Evolutionary conservation across 306 rosid species (phyloP).

Genomic region (Cicer yamashitae): DNA sequence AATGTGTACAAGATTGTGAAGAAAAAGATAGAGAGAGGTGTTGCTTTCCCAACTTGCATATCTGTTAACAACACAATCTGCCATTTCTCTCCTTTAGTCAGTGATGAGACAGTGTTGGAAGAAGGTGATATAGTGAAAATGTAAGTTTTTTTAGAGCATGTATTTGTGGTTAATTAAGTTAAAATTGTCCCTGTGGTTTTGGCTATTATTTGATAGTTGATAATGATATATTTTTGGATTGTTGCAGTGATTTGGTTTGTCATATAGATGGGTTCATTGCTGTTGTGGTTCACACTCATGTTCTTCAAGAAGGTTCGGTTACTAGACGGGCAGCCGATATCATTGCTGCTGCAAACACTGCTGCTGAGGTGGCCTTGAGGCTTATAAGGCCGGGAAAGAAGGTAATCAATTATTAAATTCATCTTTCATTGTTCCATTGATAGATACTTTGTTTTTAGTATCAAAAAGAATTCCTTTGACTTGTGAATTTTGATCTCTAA

Average conservation of each 20-base stretch:
- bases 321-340: conserved; percentile 92
- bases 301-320: conserved; percentile 76
- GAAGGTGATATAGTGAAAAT: conserved; percentile 86
- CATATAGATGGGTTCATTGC: conserved; percentile 95
- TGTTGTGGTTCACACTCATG: conserved; percentile 84
- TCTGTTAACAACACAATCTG: conserved; percentile 89
- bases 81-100: conserved; percentile 90
- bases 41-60: conserved; percentile 91
- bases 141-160: conserved; percentile 52
- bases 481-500: conserved; percentile 48
- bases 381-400: conserved; percentile 93
- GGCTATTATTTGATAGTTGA: not conserved
- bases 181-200: not conserved
- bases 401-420: conserved; percentile 48
- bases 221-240: conserved; percentile 21
- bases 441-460: not conserved
- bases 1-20: conserved; percentile 79
- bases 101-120: conserved; percentile 82
- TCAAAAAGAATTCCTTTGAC: not conserved
- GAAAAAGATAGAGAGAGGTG: conserved; percentile 93
- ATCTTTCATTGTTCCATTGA: not conserved
- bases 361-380: conserved; percentile 96
- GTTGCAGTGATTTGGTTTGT: conserved; percentile 87
- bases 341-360: conserved; percentile 91
- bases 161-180: not conserved